Base-by-base conservation (phyloP, 2,329 filamentous ascomycete genomes). In the Neocatenulostroma microsporum region DNA sequence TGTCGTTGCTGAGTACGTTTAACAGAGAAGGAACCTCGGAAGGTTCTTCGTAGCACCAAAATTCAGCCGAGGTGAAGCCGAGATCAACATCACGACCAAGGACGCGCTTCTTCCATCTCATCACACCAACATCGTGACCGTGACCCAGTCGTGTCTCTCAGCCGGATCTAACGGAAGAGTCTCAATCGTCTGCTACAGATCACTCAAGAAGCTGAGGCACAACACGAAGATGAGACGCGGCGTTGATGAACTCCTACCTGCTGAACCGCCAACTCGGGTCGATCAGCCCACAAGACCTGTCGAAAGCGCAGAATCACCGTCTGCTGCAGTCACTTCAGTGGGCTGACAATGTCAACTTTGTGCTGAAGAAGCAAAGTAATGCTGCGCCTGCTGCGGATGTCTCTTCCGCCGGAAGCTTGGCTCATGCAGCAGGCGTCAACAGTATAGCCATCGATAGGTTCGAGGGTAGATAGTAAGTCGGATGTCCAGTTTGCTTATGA, bases 361-460 rank as follows among this genome's bases (percentile, higher is more conserved):
- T 23, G 25, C 88, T 85, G 79, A 81, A 82, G 84, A 91, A 45
- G 85, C n/a, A n/a, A n/a, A n/a, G n/a, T n/a, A n/a, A n/a, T n/a
- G n/a, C n/a, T n/a, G n/a, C 18, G 20, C 36, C 37, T 30, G 30
- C 48, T 4, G 84, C 3, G 71, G 78, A 55, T 78, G 83, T 78
- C 81, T 62, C 58, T 69, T 42, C 11, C 20, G 23, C 19, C 14
- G 26, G n/a, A 24, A 12, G 9, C 7, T 12, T 30, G 7, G 49
- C 49, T 5, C 87, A 94, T 60, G 73, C 76, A 36, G 75, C 84
- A 3, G 87, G 87, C 11, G 83, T 88, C 24, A 91, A 82, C 54
- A 77, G 81, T 25, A 66, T 95, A 26, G 78, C 82, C 0, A 72
- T 94, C 25, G 88, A 95, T 53, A 76, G 78, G 33, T 86, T 91